Evolutionary conservation across 495 filamentous ascomycete species (phyloP), one percentile per base, ranked within the genome.

Genomic region (Xylaria flabelliformis): DNA sequence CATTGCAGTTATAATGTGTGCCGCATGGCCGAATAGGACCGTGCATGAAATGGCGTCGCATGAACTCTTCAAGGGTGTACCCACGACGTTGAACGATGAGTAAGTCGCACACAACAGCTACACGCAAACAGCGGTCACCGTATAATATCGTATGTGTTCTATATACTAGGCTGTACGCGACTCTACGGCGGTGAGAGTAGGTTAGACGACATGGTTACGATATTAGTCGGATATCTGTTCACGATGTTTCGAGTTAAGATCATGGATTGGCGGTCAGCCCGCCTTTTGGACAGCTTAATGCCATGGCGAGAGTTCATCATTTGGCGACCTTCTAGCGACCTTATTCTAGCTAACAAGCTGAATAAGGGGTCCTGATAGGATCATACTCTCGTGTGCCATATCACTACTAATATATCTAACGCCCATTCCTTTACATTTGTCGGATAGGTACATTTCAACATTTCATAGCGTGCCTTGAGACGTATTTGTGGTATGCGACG

Each of bases 101-200:
- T 44, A 29, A 32, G 48, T 48, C n/a, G 24, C 13, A 24, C 69
- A 29, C 0, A 44, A 41, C 15, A 46, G 39, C 61, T 24, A 46
- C 44, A 32, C 24, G 46, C 63, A 67, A 67, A 72, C 29, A 41
- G 70, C 70, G 70, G 70, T 72, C 70, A 72, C 70, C 41, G 53
- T 42, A 21, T 34, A 51, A 17, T 41, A 41, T 32, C 21, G 46
- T 10, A 46, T 64, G 44, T 51, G 12, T 44, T 26, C 61, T 34
- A 42, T 36, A 62, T 42, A 39, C 56, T 48, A 41, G 24, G 12
- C 29, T 39, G 29, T 42, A 50, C 55, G 58, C 48, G 24, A 48
- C 51, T 64, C 51, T 41, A 64, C 53, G 26, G 70, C 70, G 70
- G 70, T 72, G 70, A 72, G 32, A 29, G 32, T 42, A 34, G 26